Conservation (phyloP, 176 grass and related monocot genomes). For the Oryza officinalis region DNA sequence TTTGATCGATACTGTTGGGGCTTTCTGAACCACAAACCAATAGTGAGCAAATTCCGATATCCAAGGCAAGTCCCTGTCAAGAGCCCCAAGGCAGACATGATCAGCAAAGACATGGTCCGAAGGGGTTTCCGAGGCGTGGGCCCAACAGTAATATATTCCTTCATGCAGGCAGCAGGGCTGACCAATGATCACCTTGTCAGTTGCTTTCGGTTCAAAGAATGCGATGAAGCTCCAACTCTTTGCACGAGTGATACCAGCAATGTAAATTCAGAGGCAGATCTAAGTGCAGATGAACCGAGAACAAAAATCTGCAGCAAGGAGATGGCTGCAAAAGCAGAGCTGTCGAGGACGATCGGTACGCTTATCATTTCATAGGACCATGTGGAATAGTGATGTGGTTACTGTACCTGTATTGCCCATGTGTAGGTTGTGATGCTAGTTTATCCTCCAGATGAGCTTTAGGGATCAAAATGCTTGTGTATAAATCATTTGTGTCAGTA, state of each 20-base stretch:
- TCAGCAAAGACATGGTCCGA: slow-evolving; percentile 88
- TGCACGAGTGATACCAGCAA: background rate
- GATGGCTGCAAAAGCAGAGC: background rate
- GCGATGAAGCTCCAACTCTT: slow-evolving; percentile 30
- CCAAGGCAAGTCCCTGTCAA: slow-evolving; percentile 77
- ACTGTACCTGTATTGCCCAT: slow-evolving; percentile 23
- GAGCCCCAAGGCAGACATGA: slow-evolving; percentile 85
- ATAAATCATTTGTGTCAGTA: slow-evolving; percentile 47
- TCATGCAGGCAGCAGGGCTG: slow-evolving; percentile 92
- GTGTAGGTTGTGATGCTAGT: slow-evolving; percentile 34
- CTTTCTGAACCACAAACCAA: slow-evolving; percentile 84
- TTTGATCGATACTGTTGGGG: slow-evolving; percentile 84
- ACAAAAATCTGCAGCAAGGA: slow-evolving; percentile 31
- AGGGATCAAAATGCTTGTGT: slow-evolving; percentile 34
- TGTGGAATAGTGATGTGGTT: background rate
- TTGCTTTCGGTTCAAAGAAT: slow-evolving; percentile 84
- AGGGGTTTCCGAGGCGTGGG: slow-evolving; percentile 83
- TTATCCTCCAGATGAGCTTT: background rate
- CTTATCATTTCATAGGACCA: slow-evolving; percentile 55
- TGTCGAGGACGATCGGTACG: slow-evolving; percentile 33
- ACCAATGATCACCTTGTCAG: slow-evolving; percentile 84
- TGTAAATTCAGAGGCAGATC: slow-evolving; percentile 24
- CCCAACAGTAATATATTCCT: slow-evolving; percentile 79
- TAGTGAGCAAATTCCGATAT: slow-evolving; percentile 66
- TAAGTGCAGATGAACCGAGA: slow-evolving; percentile 3